Evolutionary conservation across 306 rosid species (phyloP).

Genomic region (Quercus berberidifolia): DNA sequence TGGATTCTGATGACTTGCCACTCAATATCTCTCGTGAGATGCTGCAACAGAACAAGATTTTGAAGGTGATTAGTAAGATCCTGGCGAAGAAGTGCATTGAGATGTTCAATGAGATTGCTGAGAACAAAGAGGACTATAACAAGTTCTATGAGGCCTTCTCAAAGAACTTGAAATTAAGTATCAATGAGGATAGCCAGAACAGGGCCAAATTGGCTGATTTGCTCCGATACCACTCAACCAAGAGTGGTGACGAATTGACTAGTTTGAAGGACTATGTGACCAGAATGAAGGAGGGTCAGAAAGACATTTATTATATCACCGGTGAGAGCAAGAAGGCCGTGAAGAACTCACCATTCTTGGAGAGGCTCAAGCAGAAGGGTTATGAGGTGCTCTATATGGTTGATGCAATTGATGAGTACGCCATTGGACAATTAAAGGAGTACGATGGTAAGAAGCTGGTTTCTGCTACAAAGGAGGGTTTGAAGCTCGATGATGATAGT

Average conservation of each 20-base stretch:
- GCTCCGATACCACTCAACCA: constrained; percentile 62
- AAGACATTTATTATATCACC: constrained; percentile 64
- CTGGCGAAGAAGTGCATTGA: constrained; percentile 72
- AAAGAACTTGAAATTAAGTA: constrained; percentile 64
- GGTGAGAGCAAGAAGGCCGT: constrained; percentile 76
- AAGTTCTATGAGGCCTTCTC: constrained; percentile 69
- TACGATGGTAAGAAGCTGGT: constrained; percentile 68
- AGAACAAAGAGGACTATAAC: constrained; percentile 64
- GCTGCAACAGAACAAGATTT: constrained; percentile 65
- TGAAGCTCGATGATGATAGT: constrained; percentile 56
- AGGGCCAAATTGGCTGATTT: constrained; percentile 60
- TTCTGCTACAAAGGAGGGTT: constrained; percentile 68
- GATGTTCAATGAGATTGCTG: constrained; percentile 72
- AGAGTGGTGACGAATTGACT: constrained; percentile 67
- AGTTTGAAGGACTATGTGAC: constrained; percentile 71
- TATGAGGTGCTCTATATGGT: constrained; percentile 71
- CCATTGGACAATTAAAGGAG: constrained; percentile 62
- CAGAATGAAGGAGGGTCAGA: constrained; percentile 72
- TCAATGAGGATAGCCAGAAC: constrained; percentile 74
- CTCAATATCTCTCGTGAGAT: constrained; percentile 74
- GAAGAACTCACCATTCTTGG: constrained; percentile 71
- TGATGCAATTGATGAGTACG: constrained; percentile 68
- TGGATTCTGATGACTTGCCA: constrained; percentile 70
- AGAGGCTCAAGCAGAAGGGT: constrained; percentile 63
- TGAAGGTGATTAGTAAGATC: constrained; percentile 71